Evolutionary conservation across 1,284 basidiomycete genomes (phyloP).

Genomic region (Ustilago lituana): DNA sequence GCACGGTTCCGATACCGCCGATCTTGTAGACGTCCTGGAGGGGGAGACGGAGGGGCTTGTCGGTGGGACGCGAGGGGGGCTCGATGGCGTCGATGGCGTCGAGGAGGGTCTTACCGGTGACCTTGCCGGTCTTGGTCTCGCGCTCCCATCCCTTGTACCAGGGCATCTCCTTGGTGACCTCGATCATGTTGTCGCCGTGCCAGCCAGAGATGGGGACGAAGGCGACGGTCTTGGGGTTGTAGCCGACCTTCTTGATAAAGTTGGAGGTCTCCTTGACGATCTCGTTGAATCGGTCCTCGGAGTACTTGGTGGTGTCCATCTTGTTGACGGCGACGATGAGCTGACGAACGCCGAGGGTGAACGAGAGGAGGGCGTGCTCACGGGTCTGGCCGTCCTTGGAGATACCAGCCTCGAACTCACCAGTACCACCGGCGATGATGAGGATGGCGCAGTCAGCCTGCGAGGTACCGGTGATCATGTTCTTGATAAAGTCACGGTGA

Average conservation of each 20-base stretch:
- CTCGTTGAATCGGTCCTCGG: constrained; percentile 99
- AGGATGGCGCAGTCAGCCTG: constrained; percentile 99
- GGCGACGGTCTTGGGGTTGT: constrained; percentile 98
- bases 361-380: constrained; percentile 99
- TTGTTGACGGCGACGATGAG: constrained; percentile 99
- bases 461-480: constrained; percentile 80
- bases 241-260: constrained; percentile 99
- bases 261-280: constrained; percentile 98
- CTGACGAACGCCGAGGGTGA: constrained; percentile 99
- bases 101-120: constrained; percentile 98
- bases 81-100: constrained; percentile 99
- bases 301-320: constrained; percentile 99
- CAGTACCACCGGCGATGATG: constrained; percentile 98
- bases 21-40: constrained; percentile 99
- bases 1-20: constrained; percentile 99
- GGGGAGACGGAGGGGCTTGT: constrained; percentile 99
- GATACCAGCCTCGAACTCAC: constrained; percentile 99
- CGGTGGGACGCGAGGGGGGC: constrained; percentile 92
- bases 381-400: constrained; percentile 99
- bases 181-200: constrained; percentile 99
- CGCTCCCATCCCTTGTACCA: constrained; percentile 90
- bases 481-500: constrained; percentile 99
- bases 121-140: constrained; percentile 86
- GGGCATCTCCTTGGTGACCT: constrained; percentile 82
- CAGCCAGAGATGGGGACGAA: constrained; percentile 99